Conservation (phyloP, 2,329 filamentous ascomycete genomes). For the Colletotrichum limetticola region DNA sequence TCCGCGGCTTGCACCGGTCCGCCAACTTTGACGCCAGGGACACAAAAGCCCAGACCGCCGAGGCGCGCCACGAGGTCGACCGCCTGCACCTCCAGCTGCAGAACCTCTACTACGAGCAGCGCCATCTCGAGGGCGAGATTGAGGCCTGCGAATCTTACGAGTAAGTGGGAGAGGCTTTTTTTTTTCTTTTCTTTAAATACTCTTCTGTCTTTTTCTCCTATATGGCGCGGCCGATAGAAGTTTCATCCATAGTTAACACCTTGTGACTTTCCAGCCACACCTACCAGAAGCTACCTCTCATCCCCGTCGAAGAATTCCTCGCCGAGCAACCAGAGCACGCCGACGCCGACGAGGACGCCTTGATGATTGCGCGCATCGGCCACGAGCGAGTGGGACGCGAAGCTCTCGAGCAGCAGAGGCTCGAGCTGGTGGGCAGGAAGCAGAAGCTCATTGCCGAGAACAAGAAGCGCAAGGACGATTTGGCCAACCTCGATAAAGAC, state of each 20-base stretch:
- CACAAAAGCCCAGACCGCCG: constrained; percentile 87
- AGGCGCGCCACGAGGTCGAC: constrained; percentile 91
- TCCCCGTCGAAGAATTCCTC: constrained; percentile 86
- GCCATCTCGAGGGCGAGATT: constrained; percentile 91
- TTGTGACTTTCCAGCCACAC: constrained; percentile 71
- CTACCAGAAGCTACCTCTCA: constrained; percentile 86
- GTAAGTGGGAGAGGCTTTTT: constrained; percentile 60
- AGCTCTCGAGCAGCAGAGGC: constrained; percentile 84
- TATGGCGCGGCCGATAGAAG: no score
- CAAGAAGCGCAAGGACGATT: constrained; percentile 91
- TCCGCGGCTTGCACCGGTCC: constrained; percentile 85
- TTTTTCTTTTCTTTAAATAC: no score
- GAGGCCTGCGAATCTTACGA: constrained; percentile 90
- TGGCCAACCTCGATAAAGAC: constrained; percentile 90
- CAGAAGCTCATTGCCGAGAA: constrained; percentile 76
- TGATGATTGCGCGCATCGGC: constrained; percentile 92
- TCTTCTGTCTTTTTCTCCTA: no score
- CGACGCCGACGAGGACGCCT: constrained; percentile 77
- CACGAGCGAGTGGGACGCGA: constrained; percentile 89
- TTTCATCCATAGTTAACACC: constrained; percentile 35
- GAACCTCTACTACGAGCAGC: constrained; percentile 96
- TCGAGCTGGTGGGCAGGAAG: constrained; percentile 76
- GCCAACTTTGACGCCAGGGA: constrained; percentile 84
- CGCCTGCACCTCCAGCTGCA: constrained; percentile 91
- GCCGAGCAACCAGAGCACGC: constrained; percentile 78